Conservation (phyloP, 331 rosid species). For the Saraca asoca region DNA sequence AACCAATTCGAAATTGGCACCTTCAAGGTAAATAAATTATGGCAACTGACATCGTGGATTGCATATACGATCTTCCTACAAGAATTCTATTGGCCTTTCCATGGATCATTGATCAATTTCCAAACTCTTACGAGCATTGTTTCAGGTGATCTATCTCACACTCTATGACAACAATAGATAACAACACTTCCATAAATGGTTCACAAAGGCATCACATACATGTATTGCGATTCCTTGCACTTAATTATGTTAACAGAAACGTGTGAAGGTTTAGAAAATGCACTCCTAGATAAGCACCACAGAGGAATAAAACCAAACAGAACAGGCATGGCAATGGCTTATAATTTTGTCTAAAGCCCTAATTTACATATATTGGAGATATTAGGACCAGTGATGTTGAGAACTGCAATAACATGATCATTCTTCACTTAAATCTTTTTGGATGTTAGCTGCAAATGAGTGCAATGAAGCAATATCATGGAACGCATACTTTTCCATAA, state of each 20-base stretch:
- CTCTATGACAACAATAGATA: slow-evolving; percentile 60
- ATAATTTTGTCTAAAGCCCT: slow-evolving; percentile 11
- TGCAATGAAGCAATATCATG: no score
- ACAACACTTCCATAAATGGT: slow-evolving; percentile 54
- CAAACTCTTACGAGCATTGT: slow-evolving; percentile 59
- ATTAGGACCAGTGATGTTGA: background rate
- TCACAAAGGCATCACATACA: slow-evolving; percentile 51
- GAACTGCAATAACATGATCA: background rate
- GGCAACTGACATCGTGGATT: slow-evolving; percentile 97
- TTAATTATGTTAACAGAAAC: slow-evolving; percentile 43
- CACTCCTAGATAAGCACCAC: slow-evolving; percentile 34
- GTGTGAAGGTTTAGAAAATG: slow-evolving; percentile 37
- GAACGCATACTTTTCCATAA: no score
- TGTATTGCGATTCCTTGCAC: slow-evolving; percentile 40
- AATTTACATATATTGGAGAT: background rate
- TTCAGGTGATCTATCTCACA: slow-evolving; percentile 55
- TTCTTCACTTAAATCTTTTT: background rate
- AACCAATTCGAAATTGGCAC: slow-evolving; percentile 99
- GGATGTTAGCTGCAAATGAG: slow-evolving; percentile 13
- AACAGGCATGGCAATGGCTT: slow-evolving; percentile 3
- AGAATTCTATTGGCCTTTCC: slow-evolving; percentile 81
- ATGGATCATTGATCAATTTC: slow-evolving; percentile 84
- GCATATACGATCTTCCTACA: slow-evolving; percentile 81
- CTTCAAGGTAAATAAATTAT: slow-evolving; percentile 92
- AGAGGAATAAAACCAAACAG: slow-evolving; percentile 20